Conservation (phyloP, 2,329 filamentous ascomycete genomes). For the Nannizziopsis arthrosporioides region DNA sequence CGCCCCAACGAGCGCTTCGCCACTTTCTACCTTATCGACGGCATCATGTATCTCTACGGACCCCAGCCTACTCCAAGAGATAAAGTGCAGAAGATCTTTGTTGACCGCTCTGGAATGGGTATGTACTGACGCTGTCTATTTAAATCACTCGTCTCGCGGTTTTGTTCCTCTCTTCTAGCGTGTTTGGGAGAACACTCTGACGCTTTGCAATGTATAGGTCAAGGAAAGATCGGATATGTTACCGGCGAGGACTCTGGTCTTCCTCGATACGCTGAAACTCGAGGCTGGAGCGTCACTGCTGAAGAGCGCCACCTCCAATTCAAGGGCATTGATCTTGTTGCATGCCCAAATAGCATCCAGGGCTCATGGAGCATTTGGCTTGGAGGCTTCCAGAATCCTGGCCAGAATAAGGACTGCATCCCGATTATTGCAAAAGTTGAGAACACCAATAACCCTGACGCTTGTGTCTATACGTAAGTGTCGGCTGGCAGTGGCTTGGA, state of each 20-base stretch:
- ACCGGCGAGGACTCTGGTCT: slow-evolving; percentile 31
- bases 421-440: slow-evolving; percentile 23
- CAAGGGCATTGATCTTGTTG: slow-evolving; percentile 36
- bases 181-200: not conserved
- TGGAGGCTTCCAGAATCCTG: slow-evolving; percentile 22
- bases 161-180: not conserved
- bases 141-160: no score
- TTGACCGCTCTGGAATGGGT: slow-evolving; percentile 50
- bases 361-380: slow-evolving; percentile 33
- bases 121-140: no score
- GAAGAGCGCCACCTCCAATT: slow-evolving; percentile 37
- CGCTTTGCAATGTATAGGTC: slow-evolving; percentile 27
- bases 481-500: no score
- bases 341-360: slow-evolving; percentile 41
- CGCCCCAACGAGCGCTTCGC: slow-evolving; percentile 31
- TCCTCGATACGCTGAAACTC: slow-evolving; percentile 36
- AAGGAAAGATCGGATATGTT: slow-evolving; percentile 44
- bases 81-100: slow-evolving; percentile 38
- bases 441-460: slow-evolving; percentile 15
- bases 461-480: slow-evolving; percentile 20
- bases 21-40: slow-evolving; percentile 41
- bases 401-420: slow-evolving; percentile 26
- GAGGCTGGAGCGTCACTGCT: slow-evolving; percentile 38
- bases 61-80: slow-evolving; percentile 24
- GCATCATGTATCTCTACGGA: slow-evolving; percentile 41